A percentile compares a stretch with the other conserved stretches of the same genome.
Conservation (phyloP, 1,139 yeast species). For the Taiozyma sp. region DNA sequence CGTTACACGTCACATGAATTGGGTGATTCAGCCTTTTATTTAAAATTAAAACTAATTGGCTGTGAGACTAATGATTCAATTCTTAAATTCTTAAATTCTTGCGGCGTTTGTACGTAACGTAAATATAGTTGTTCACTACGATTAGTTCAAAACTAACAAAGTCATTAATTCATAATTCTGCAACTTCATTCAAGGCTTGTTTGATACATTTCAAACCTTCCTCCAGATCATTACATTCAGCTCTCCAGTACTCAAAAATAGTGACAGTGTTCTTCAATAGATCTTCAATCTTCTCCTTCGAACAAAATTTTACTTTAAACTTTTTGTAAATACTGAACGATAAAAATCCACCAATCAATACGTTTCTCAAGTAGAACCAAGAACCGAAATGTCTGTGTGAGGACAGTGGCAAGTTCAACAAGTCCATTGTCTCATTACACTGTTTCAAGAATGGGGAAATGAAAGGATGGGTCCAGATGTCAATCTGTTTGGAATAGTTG, state of each 20-base stretch:
- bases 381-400: slow-evolving; percentile 22
- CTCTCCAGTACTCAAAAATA: slow-evolving; percentile 16
- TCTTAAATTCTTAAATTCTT: too few relatives aligned
- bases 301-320: slow-evolving; percentile 6
- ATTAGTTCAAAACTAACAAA: too few relatives aligned
- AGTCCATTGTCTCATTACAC: slow-evolving; percentile 14
- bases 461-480: slow-evolving; percentile 14
- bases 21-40: too few relatives aligned
- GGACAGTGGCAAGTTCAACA: slow-evolving; percentile 17
- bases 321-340: slow-evolving; percentile 10
- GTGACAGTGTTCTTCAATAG: slow-evolving; percentile 3
- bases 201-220: neutral
- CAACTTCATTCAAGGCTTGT: neutral
- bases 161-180: neutral
- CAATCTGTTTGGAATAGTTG: neutral
- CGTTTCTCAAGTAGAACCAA: slow-evolving; percentile 20
- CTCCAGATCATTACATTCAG: slow-evolving; percentile 11
- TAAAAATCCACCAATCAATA: slow-evolving; percentile 7
- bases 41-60: too few relatives aligned
- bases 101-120: too few relatives aligned
- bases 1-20: too few relatives aligned
- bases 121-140: too few relatives aligned
- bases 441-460: slow-evolving; percentile 14
- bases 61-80: too few relatives aligned
- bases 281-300: slow-evolving; percentile 6